Evolutionary conservation across 495 filamentous ascomycete genomes (phyloP).

Genomic region (Pseudoneurospora amorphoporcata): DNA sequence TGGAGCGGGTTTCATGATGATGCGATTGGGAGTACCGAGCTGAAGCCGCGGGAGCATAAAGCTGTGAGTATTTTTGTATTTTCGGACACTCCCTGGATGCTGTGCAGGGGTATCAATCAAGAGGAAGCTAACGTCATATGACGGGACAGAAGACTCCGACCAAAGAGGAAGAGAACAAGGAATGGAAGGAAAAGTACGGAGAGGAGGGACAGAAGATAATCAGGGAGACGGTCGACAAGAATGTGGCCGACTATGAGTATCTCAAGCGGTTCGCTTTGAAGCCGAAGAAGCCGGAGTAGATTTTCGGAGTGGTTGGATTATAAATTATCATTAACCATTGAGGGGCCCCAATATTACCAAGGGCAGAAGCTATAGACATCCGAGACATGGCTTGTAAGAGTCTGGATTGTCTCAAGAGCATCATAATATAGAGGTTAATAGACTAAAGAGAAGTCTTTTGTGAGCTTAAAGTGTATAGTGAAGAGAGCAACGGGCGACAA

Average conservation of each 20-base stretch:
- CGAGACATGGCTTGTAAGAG: background rate
- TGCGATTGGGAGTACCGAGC: conserved; percentile 64
- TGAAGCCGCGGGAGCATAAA: conserved; percentile 50
- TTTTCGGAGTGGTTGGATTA: background rate
- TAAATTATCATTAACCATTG: background rate
- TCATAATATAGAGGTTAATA: background rate
- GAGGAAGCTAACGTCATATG: background rate
- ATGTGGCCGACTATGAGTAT: conserved; percentile 81
- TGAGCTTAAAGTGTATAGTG: background rate
- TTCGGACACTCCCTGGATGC: background rate
- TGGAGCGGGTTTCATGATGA: conserved; percentile 97
- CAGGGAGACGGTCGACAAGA: conserved; percentile 62
- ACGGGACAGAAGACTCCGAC: conserved; percentile 25
- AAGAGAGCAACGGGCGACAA: background rate
- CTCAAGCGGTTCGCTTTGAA: conserved; percentile 76
- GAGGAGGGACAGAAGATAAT: conserved; percentile 66
- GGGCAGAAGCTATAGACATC: background rate
- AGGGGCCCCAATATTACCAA: background rate
- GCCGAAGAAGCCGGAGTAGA: background rate
- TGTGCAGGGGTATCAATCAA: background rate
- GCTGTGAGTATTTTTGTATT: conserved; percentile 49
- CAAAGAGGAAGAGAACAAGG: conserved; percentile 55
- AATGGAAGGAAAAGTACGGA: conserved; percentile 79
- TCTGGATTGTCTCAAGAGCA: background rate
- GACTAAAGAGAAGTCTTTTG: background rate